phyloP scores from a whole-genome alignment of 768 basidiomycete genomes.

The Mycena albidolilacea region DNA sequence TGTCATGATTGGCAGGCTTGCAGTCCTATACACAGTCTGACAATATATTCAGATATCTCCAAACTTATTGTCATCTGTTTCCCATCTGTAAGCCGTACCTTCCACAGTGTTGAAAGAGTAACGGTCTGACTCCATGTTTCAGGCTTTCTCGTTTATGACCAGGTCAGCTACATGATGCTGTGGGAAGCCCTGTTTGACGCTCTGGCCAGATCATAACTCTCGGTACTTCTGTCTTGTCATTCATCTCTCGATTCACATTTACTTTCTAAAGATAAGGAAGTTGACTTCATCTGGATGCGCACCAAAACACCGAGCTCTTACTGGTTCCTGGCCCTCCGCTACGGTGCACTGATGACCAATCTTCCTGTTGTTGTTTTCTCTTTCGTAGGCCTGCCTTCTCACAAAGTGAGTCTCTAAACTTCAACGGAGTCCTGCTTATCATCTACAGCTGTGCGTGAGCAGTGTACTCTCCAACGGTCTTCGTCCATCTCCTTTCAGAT shows the following conservation, averaged over 20 bases:
- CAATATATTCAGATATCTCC: slow-evolving; percentile 13
- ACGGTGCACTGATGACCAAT: slow-evolving; percentile 44
- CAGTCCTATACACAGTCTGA: not conserved
- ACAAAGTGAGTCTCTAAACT: not conserved
- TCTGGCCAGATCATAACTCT: slow-evolving; percentile 2
- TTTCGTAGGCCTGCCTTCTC: not conserved
- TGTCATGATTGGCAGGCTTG: not conserved
- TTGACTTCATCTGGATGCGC: slow-evolving; percentile 46
- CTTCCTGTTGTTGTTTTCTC: slow-evolving; percentile 30
- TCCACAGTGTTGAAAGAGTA: no score
- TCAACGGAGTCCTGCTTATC: not conserved
- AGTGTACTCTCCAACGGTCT: no score
- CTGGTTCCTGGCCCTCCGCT: slow-evolving; percentile 51
- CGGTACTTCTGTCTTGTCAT: not conserved
- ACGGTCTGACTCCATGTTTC: not conserved
- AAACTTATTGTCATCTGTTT: slow-evolving; percentile 28
- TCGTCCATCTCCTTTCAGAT: slow-evolving; percentile 38
- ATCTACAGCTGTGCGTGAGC: not conserved
- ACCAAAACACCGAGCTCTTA: slow-evolving; percentile 40
- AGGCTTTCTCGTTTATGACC: slow-evolving; percentile 25
- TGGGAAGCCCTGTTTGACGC: no score
- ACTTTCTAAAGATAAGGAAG: slow-evolving; percentile 7
- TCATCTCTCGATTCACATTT: not conserved
- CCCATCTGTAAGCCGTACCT: not conserved
- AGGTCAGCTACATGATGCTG: not conserved